phyloP scores from a whole-genome alignment of 75 land plant genomes.

The Gnetum montanum region DNA sequence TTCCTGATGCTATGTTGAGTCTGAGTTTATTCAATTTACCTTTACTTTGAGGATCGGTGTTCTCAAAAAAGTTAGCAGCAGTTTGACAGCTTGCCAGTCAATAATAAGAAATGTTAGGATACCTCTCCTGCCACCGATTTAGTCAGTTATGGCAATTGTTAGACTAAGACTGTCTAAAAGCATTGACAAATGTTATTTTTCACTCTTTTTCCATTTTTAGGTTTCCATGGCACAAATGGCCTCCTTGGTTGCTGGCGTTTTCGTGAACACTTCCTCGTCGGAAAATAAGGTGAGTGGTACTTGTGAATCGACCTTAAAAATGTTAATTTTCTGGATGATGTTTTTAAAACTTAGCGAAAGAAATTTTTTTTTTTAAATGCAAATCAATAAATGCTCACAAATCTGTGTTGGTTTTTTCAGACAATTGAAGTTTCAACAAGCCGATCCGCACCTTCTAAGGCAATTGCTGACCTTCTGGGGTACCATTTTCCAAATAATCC shows the following conservation, averaged over 20 bases:
- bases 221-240: slow-evolving; percentile 78
- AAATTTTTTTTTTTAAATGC: background rate
- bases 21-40: no score
- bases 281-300: slow-evolving; percentile 98
- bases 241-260: slow-evolving; percentile 63
- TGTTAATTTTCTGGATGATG: background rate
- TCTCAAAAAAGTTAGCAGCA: no score
- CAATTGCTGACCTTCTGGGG: slow-evolving; percentile 73
- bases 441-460: slow-evolving; percentile 48
- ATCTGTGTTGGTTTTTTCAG: no score
- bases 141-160: no score
- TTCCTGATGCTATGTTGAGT: no score
- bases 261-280: slow-evolving; percentile 63
- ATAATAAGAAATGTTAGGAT: no score
- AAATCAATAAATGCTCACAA: background rate
- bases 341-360: background rate
- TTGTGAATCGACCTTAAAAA: background rate
- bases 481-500: slow-evolving; percentile 12
- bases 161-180: no score
- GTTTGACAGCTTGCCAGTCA: no score
- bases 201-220: slow-evolving; percentile 20
- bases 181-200: no score
- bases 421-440: slow-evolving; percentile 65
- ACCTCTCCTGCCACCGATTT: no score
- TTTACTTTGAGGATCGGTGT: no score